Conservation (phyloP, 1,284 basidiomycete species). For the Marasmius fiardii region DNA sequence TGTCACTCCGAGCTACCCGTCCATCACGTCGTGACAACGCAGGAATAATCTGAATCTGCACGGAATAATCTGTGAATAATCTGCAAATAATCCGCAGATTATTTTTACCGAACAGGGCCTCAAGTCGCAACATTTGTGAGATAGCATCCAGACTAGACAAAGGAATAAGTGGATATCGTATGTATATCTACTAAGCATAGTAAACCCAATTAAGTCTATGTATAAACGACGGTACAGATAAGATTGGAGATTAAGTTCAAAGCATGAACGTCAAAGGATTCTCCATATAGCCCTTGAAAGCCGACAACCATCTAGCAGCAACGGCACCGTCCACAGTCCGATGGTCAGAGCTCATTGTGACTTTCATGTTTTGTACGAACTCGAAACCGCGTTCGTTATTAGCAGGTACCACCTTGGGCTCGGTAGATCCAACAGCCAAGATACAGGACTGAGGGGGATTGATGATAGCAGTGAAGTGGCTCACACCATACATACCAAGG, state of each 20-base stretch:
- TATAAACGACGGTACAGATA: not conserved
- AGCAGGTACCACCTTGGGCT: constrained; percentile 83
- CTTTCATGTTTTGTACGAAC: constrained; percentile 92
- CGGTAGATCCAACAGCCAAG: constrained; percentile 91
- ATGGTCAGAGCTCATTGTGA: constrained; percentile 94
- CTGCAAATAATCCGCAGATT: too few species aligned
- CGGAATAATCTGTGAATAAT: too few species aligned
- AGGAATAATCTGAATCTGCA: too few species aligned
- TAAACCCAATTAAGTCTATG: constrained; percentile 4
- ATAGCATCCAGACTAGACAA: not conserved
- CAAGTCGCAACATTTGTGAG: not conserved
- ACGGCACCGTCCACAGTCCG: constrained; percentile 93
- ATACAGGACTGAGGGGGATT: constrained; percentile 99
- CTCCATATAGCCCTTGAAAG: constrained; percentile 97
- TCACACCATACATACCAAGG: constrained; percentile 96
- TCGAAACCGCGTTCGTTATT: constrained; percentile 94
- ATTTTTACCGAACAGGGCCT: too few species aligned
- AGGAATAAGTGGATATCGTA: not conserved
- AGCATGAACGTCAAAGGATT: constrained; percentile 95
- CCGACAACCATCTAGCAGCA: constrained; percentile 85
- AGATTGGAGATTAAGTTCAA: constrained; percentile 33
- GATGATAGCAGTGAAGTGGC: constrained; percentile 98
- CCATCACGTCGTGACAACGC: too few species aligned
- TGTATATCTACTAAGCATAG: not conserved
- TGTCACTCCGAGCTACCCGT: too few species aligned